phyloP scores from a whole-genome alignment of 169 alveolate species.

The Plasmodium vivax region DNA sequence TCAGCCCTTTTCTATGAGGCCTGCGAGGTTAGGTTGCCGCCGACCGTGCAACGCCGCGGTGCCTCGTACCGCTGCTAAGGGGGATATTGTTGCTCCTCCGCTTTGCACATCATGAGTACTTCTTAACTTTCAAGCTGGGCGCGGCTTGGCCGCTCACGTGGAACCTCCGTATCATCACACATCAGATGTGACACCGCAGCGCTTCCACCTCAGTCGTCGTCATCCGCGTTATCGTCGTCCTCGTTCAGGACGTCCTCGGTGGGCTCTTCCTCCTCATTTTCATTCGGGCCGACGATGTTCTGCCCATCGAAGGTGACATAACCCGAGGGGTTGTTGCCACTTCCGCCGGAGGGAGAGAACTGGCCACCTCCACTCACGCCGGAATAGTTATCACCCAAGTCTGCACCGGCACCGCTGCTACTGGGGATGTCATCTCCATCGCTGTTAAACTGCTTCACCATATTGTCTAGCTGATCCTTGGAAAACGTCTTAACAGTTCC shows the following conservation, averaged over 20 bases:
- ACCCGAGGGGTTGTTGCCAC: background rate
- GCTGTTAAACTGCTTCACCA: slow-evolving; percentile 11
- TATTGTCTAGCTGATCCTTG: slow-evolving; percentile 43
- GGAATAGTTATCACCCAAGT: background rate
- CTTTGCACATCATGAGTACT: background rate
- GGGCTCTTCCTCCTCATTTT: slow-evolving; percentile 9
- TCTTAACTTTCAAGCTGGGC: too few relatives aligned
- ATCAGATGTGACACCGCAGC: too few relatives aligned
- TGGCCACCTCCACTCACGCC: background rate
- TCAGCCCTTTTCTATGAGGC: background rate
- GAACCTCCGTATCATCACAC: too few relatives aligned
- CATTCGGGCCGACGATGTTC: background rate
- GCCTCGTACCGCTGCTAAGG: too few relatives aligned
- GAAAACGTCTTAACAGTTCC: slow-evolving; percentile 10
- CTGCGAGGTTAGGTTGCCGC: background rate
- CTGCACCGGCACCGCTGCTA: background rate
- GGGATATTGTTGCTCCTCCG: background rate
- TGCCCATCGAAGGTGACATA: slow-evolving; percentile 27
- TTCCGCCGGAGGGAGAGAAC: background rate
- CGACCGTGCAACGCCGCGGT: background rate
- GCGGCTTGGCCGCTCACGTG: too few relatives aligned
- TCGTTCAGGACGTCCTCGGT: slow-evolving; percentile 14
- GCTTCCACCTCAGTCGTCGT: background rate
- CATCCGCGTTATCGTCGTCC: slow-evolving; percentile 7
- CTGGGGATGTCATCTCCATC: background rate